phyloP scores from a whole-genome alignment of 148 eudicot genomes.

The Fagopyrum tataricum region DNA sequence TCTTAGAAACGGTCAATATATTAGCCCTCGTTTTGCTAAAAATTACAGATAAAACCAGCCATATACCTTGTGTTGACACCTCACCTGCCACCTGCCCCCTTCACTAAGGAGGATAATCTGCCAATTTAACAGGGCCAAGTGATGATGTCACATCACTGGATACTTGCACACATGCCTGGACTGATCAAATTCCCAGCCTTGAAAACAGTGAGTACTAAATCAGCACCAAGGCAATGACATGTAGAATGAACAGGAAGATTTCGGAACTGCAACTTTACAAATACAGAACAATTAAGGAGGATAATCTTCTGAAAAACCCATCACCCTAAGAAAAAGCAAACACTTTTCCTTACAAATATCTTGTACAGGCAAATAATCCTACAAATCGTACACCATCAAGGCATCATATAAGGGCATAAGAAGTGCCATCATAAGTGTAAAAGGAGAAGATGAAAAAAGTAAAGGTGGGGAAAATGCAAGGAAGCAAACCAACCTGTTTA shows the following conservation, averaged over 20 bases:
- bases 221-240: slow-evolving; percentile 67
- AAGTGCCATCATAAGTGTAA: background rate
- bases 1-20: too few relatives aligned
- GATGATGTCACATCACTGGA: slow-evolving; percentile 85
- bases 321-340: background rate
- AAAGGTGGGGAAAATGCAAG: background rate
- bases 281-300: background rate
- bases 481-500: background rate
- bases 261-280: slow-evolving; percentile 51
- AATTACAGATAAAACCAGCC: too few relatives aligned
- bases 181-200: slow-evolving; percentile 92
- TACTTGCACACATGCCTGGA: slow-evolving; percentile 62
- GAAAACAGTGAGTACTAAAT: slow-evolving; percentile 34
- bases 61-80: slow-evolving; percentile 87
- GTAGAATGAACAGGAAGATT: slow-evolving; percentile 45
- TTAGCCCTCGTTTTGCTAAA: too few relatives aligned
- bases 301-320: background rate
- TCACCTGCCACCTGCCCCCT: too few relatives aligned
- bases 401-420: background rate
- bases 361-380: background rate
- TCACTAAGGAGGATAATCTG: too few relatives aligned
- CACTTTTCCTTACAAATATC: background rate
- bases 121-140: slow-evolving; percentile 81
- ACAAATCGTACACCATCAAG: background rate
- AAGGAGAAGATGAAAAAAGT: background rate